Percentiles rank a stretch among this genome's conserved stretches.
Evolutionary conservation across 768 basidiomycete species (phyloP).

Genomic region (Panus rudis): DNA sequence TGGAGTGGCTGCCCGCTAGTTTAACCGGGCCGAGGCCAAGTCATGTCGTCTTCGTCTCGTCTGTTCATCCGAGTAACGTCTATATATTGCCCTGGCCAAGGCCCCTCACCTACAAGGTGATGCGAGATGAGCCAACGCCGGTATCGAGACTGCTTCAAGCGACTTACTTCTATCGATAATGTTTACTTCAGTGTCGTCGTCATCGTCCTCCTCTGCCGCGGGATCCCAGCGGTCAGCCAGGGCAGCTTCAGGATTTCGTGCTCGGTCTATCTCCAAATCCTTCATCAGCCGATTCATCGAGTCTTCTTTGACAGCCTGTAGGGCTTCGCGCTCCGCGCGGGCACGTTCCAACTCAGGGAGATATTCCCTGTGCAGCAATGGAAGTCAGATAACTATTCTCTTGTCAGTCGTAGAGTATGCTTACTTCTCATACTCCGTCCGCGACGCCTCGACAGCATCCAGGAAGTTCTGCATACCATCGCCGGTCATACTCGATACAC

Average conservation of each 20-base stretch:
- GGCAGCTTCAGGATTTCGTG: slow-evolving; percentile 50
- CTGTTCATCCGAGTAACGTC: slow-evolving; percentile 60
- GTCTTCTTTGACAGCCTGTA: slow-evolving; percentile 64
- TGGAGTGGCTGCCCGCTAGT: no score
- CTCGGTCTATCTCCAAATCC: slow-evolving; percentile 72
- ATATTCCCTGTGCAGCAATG: slow-evolving; percentile 59
- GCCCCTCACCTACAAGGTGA: slow-evolving; percentile 47
- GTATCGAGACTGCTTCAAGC: slow-evolving; percentile 3
- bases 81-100: slow-evolving; percentile 68
- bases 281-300: slow-evolving; percentile 72
- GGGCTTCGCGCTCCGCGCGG: slow-evolving; percentile 52
- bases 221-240: slow-evolving; percentile 57
- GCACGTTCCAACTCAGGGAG: slow-evolving; percentile 82
- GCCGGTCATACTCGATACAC: slow-evolving; percentile 95
- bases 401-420: slow-evolving; percentile 15
- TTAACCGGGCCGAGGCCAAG: slow-evolving; percentile 69
- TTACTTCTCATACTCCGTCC: slow-evolving; percentile 85
- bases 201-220: slow-evolving; percentile 47
- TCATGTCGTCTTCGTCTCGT: slow-evolving; percentile 46
- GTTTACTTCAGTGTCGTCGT: slow-evolving; percentile 38
- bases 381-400: not conserved
- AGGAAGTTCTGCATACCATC: slow-evolving; percentile 90
- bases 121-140: slow-evolving; percentile 10
- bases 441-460: slow-evolving; percentile 80
- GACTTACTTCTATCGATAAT: slow-evolving; percentile 68